Evolutionary conservation across 371 early-diverging fungal species (phyloP), one percentile per base, ranked within the genome.

Genomic region (Mortierella sp.): DNA sequence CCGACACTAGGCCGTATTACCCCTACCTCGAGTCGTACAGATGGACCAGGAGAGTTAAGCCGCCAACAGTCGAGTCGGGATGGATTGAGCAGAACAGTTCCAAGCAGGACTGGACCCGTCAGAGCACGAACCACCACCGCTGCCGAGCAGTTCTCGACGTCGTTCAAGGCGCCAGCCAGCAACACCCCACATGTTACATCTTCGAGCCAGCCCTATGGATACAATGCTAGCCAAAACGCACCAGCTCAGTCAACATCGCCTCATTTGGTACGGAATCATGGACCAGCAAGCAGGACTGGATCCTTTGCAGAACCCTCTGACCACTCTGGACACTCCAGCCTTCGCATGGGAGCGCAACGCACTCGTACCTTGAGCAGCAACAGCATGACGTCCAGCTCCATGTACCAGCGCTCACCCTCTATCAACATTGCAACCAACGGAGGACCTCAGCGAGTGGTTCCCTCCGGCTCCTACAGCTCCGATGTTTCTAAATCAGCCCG

Each of bases 401-500:
- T 80, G 80, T 55, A 77, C 26, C 82, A 82, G 26, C 86, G 86
- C 24, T 63, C 86, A 16, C 82, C 82, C 0, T 76, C 86, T 21
- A 86, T 86, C 68, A 82, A 86, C 44, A 38, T 86, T 47, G 82
- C 86, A 13, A 74, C 79, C 1, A 77, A 80, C 24, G 82, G 86
- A 38, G 86, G 86, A 4, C 75, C 86, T 7, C 86, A 86, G 68
- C 79, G 86, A 70, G 76, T 86, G 14, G 80, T 74, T 21, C 75
- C 84, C 38, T 34, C 73, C 14, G 54, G 57, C 11, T 72, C 70
- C 21, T 78, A 73, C 48, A 34, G 57, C 52, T 54, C 78, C 26
- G 84, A 80, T 5, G 24, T 75, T 8, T 3, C 68, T 16, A 79
- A 77, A 47, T 21, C 75, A 11, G 54, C 55, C 19, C 84, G 84